These are phyloP conservation scores for Tothia fuscella DNA, from an alignment of 2,329 filamentous ascomycete genomes.

Conservation along the genomic window DNA sequence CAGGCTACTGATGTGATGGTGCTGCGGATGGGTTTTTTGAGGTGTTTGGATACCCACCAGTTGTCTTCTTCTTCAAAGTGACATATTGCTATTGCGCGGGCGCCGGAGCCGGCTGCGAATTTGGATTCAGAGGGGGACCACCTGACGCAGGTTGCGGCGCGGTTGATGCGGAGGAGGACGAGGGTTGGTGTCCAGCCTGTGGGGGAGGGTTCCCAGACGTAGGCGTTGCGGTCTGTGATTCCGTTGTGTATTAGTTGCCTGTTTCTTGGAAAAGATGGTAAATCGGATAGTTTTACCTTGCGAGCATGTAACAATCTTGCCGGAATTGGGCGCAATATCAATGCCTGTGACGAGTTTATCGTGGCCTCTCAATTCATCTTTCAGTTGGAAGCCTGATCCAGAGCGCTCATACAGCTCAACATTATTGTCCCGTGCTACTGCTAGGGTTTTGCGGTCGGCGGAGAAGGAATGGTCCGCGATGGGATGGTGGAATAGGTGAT, in stretches of 20 bases:
- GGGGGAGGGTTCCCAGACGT: slow-evolving; percentile 94
- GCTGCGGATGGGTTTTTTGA: slow-evolving; percentile 97
- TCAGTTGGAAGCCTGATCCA: slow-evolving; percentile 65
- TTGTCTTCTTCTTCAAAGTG: slow-evolving; percentile 99
- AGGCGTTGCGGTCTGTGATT: slow-evolving; percentile 77
- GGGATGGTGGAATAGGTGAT: slow-evolving; percentile 92
- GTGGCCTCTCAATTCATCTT: slow-evolving; percentile 89
- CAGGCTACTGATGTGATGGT: slow-evolving; percentile 91
- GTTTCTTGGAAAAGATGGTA: background rate
- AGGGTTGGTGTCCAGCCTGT: slow-evolving; percentile 93
- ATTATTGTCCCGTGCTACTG: slow-evolving; percentile 78
- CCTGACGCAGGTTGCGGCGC: slow-evolving; percentile 89
- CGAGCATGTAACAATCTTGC: slow-evolving; percentile 93
- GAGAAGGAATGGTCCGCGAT: slow-evolving; percentile 99
- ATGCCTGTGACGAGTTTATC: slow-evolving; percentile 96
- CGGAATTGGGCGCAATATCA: slow-evolving; percentile 81
- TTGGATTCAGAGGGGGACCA: slow-evolving; percentile 97
- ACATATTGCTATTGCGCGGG: slow-evolving; percentile 89
- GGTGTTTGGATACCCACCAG: slow-evolving; percentile 99
- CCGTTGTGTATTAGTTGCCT: background rate
- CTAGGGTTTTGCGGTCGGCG: slow-evolving; percentile 74
- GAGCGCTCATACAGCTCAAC: slow-evolving; percentile 75
- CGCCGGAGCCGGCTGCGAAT: slow-evolving; percentile 93
- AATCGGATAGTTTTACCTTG: slow-evolving; percentile 49
- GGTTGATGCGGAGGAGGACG: slow-evolving; percentile 91